Percentiles rank a stretch among this genome's conserved stretches.
phyloP scores from a whole-genome alignment of 768 basidiomycete species.

The Agaricus bisporus region DNA sequence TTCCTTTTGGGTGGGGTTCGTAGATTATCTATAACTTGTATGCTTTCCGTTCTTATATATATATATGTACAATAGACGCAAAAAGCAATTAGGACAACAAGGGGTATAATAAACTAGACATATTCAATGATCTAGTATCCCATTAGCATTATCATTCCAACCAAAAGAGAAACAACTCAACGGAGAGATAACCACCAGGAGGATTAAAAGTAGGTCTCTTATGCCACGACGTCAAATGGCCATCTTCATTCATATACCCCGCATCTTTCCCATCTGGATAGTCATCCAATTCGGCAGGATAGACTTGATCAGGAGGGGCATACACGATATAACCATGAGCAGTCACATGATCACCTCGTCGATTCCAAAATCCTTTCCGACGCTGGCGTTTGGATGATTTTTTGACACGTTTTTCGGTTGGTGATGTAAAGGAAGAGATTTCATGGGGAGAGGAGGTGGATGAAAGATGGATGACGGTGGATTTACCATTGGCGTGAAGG shows the following conservation, averaged over 20 bases:
- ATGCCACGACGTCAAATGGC: slow-evolving; percentile 33
- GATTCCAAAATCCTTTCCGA: slow-evolving; percentile 66
- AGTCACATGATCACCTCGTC: slow-evolving; percentile 69
- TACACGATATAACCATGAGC: slow-evolving; percentile 53
- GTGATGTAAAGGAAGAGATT: not conserved
- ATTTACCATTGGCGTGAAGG: not conserved
- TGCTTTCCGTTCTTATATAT: not conserved
- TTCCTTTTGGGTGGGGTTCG: too few species aligned
- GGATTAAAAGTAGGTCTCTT: slow-evolving; percentile 52
- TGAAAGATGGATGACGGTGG: not conserved
- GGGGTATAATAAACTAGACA: not conserved
- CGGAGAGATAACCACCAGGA: slow-evolving; percentile 44
- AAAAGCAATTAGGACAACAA: too few species aligned
- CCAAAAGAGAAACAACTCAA: slow-evolving; percentile 18
- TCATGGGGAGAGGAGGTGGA: not conserved
- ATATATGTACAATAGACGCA: too few species aligned
- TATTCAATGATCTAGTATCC: slow-evolving; percentile 21
- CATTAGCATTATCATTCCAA: too few species aligned
- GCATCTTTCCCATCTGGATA: slow-evolving; percentile 37
- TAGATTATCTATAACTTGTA: too few species aligned
- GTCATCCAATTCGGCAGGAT: slow-evolving; percentile 52
- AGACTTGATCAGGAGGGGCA: slow-evolving; percentile 48
- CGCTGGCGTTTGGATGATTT: slow-evolving; percentile 11
- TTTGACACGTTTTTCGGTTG: slow-evolving; percentile 9
- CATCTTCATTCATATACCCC: slow-evolving; percentile 49